Percentiles rank a stretch among this genome's conserved stretches.
These are phyloP conservation scores for Wickerhamiella spandovensis DNA, from an alignment of 805 yeast species.

Conservation along the genomic window DNA sequence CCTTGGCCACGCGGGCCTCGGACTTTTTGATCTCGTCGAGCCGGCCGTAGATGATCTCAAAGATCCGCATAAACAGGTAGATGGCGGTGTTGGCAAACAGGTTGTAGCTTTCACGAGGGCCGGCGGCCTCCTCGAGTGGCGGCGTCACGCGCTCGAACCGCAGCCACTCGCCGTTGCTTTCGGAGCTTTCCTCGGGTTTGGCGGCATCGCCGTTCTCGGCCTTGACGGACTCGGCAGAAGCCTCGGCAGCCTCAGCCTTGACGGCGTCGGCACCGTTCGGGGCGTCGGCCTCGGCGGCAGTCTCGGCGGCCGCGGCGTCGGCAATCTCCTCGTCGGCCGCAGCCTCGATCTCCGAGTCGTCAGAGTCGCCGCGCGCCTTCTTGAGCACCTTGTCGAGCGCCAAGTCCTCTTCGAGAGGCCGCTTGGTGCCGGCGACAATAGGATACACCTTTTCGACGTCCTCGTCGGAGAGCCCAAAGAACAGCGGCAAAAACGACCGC, in stretches of 20 bases:
- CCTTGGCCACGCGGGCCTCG: constrained; percentile 58
- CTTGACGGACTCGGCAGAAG: no score
- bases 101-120: constrained; percentile 41
- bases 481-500: constrained; percentile 53
- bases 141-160: constrained; percentile 16
- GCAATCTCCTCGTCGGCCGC: constrained; percentile 5
- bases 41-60: constrained; percentile 71
- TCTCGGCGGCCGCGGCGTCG: constrained; percentile 1
- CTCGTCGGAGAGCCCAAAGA: constrained; percentile 37
- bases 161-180: constrained; percentile 13
- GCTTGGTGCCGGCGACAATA: constrained; percentile 1
- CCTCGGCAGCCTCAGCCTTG: constrained; percentile 10
- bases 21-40: constrained; percentile 61
- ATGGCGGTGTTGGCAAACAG: constrained; percentile 79
- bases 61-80: constrained; percentile 77
- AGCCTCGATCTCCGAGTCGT: neutral
- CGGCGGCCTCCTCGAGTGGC: constrained; percentile 14
- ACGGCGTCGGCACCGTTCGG: constrained; percentile 1
- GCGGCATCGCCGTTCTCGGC: constrained; percentile 4
- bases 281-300: constrained; percentile 5
- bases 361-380: neutral
- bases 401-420: neutral
- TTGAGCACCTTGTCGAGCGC: neutral
- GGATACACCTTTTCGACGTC: constrained; percentile 13
- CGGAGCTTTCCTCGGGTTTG: constrained; percentile 9